Percentiles rank a stretch among this genome's conserved stretches.
Evolutionary conservation across 495 filamentous ascomycete species (phyloP).

Genomic region (Podospora pseudopauciseta): DNA sequence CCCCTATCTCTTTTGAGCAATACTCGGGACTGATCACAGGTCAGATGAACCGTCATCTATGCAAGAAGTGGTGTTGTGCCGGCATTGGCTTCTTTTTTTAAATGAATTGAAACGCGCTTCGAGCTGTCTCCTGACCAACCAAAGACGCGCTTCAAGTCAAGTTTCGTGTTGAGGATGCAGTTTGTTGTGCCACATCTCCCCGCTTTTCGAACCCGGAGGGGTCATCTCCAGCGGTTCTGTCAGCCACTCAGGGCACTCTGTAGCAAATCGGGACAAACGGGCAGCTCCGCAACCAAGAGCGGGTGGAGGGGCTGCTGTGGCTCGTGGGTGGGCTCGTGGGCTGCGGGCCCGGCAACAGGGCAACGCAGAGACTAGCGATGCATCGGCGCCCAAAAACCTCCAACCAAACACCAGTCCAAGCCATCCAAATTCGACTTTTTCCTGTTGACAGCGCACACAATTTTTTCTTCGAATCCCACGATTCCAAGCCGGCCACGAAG

Average conservation of each 20-base stretch:
- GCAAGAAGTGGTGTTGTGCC: constrained; percentile 14
- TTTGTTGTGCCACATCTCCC: constrained; percentile 19
- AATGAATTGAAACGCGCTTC: constrained; percentile 35
- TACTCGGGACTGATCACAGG: not conserved
- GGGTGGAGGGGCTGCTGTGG: not conserved
- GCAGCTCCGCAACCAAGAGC: constrained; percentile 20
- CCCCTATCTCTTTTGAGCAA: not conserved
- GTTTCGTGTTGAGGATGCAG: constrained; percentile 28
- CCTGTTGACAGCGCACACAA: constrained; percentile 10
- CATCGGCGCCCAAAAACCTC: constrained; percentile 28
- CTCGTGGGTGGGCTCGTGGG: not conserved
- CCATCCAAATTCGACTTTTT: constrained; percentile 17
- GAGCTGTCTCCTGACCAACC: constrained; percentile 28
- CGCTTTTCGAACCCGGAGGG: constrained; percentile 6
- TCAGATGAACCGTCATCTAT: constrained; percentile 1
- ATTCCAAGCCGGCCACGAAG: constrained; percentile 12
- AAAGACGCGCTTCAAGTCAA: constrained; percentile 28
- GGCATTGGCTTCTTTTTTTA: constrained; percentile 33
- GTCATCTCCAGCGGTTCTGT: constrained; percentile 14
- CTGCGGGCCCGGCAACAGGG: constrained; percentile 16
- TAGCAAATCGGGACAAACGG: constrained; percentile 20
- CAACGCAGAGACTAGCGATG: constrained; percentile 13
- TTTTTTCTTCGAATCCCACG: constrained; percentile 2
- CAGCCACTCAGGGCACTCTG: constrained; percentile 10
- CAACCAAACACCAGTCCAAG: constrained; percentile 26